These are phyloP conservation scores for Adansonia madagascariensis DNA, from an alignment of 441 rosid species.

Conservation along the genomic window DNA sequence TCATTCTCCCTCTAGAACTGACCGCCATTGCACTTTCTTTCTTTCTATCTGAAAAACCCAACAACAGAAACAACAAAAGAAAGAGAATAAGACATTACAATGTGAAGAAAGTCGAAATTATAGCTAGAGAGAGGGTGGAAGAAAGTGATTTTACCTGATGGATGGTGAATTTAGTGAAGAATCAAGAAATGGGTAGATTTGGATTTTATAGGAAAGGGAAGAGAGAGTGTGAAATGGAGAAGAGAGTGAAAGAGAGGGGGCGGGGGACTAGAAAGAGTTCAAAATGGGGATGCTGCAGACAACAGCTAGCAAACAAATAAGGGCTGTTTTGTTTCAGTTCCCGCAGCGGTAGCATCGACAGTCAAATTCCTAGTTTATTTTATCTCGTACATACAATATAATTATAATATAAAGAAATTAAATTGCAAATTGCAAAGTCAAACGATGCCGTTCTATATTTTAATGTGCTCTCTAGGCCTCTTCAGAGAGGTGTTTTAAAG, in stretches of 20 bases:
- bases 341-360: neutral
- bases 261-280: conserved; percentile 20
- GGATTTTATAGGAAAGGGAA: conserved; percentile 39
- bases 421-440: neutral
- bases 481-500: too few species aligned
- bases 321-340: conserved; percentile 20
- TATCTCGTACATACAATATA: neutral
- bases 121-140: conserved; percentile 13
- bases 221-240: conserved; percentile 7
- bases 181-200: conserved; percentile 34
- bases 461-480: too few species aligned
- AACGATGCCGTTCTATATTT: neutral
- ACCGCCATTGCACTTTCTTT: conserved; percentile 36
- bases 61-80: conserved; percentile 21
- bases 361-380: conserved; percentile 15
- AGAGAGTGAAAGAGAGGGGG: too few species aligned
- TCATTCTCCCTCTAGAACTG: conserved; percentile 32
- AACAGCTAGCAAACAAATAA: conserved; percentile 63
- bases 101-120: neutral
- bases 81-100: neutral
- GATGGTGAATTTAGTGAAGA: conserved; percentile 27
- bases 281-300: conserved; percentile 76
- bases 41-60: neutral
- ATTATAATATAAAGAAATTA: neutral
- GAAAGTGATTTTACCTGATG: conserved; percentile 19